These are phyloP conservation scores for Euphorbia corollata DNA, from an alignment of 441 rosid species.

Conservation along the genomic window DNA sequence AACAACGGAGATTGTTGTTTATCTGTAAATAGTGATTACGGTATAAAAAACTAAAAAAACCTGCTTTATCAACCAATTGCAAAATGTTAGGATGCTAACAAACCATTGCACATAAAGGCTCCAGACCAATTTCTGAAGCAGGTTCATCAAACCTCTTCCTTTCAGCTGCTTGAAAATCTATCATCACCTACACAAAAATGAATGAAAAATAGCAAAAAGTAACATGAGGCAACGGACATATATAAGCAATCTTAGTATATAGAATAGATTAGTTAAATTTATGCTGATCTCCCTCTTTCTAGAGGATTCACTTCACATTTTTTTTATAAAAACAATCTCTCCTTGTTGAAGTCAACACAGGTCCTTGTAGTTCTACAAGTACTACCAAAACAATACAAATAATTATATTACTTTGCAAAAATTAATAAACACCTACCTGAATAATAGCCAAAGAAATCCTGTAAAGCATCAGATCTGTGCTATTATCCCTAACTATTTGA, in stretches of 20 bases:
- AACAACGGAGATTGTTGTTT: slow-evolving; percentile 96
- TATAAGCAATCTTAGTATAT: background rate
- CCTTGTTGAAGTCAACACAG: background rate
- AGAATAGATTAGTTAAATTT: background rate
- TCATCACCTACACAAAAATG: slow-evolving; percentile 70
- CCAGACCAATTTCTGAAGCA: slow-evolving; percentile 91
- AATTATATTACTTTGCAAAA: slow-evolving; percentile 13
- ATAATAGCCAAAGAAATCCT: slow-evolving; percentile 90
- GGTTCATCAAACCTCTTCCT: slow-evolving; percentile 83
- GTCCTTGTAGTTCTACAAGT: background rate
- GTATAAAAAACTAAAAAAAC: slow-evolving; percentile 16
- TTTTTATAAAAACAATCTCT: slow-evolving; percentile 5
- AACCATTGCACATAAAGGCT: slow-evolving; percentile 96
- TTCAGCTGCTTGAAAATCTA: slow-evolving; percentile 97
- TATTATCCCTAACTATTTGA: slow-evolving; percentile 95
- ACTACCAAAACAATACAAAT: background rate
- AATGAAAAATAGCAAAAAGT: background rate
- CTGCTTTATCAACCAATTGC: slow-evolving; percentile 7
- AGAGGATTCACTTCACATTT: background rate
- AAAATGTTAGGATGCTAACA: slow-evolving; percentile 24
- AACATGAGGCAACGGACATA: background rate
- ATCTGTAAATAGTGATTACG: slow-evolving; percentile 40
- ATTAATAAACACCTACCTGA: slow-evolving; percentile 58
- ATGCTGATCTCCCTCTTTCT: background rate
- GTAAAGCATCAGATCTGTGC: slow-evolving; percentile 95